Evolutionary conservation across 257 asterid species (phyloP).

Genomic region (Mitragyna speciosa): DNA sequence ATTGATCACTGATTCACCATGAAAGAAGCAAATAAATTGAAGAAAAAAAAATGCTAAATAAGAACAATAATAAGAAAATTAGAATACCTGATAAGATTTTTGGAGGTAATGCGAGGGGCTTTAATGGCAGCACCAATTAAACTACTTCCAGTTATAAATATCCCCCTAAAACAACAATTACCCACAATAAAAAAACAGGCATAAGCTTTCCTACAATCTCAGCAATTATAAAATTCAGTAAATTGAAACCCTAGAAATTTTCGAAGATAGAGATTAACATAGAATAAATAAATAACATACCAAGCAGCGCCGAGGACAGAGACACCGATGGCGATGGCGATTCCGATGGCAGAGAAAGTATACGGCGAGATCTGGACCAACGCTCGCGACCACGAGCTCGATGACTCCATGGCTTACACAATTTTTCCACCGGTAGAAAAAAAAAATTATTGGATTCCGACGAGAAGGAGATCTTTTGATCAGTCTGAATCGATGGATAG

Average conservation of each 20-base stretch:
- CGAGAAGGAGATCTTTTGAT: conserved; percentile 5
- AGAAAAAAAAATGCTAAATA: background rate
- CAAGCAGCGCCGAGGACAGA: conserved; percentile 99
- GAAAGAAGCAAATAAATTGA: background rate
- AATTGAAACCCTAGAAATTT: conserved; percentile 8
- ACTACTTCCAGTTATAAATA: conserved; percentile 55
- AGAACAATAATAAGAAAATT: background rate
- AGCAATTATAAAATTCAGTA: background rate
- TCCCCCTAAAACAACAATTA: conserved; percentile 34
- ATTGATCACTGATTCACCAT: background rate
- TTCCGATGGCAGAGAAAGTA: conserved; percentile 92
- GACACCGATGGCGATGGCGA: conserved; percentile 89
- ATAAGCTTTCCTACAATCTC: background rate
- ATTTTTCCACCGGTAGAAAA: background rate
- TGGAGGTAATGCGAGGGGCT: conserved; percentile 56
- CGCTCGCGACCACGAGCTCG: conserved; percentile 90
- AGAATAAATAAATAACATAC: conserved; percentile 25
- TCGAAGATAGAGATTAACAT: background rate
- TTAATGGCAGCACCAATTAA: conserved; percentile 56
- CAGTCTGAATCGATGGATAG: background rate
- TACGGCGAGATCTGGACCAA: conserved; percentile 89
- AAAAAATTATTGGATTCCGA: background rate
- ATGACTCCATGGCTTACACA: conserved; percentile 45
- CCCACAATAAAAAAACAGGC: background rate
- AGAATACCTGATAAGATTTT: conserved; percentile 46